Conservation (phyloP, 345 rosid species). For the Hibiscus tridactylites region DNA sequence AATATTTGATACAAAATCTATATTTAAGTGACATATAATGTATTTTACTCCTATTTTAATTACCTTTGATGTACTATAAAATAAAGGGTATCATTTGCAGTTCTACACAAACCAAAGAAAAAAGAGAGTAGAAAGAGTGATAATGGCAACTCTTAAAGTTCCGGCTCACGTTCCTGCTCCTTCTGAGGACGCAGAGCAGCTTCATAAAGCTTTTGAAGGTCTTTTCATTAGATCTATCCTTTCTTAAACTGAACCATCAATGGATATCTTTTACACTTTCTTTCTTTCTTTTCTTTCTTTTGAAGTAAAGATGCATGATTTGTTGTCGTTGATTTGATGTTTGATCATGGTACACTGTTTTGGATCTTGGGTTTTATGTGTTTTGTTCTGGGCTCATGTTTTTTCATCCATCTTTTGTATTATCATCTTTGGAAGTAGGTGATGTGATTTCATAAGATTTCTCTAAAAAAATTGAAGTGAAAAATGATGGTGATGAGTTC, state of each 20-base stretch:
- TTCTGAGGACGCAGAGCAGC: constrained; percentile 83
- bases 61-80: not conserved
- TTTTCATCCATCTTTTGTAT: not conserved
- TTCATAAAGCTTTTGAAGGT: constrained; percentile 79
- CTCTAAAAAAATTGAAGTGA: too few relatives aligned
- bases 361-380: not conserved
- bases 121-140: not conserved
- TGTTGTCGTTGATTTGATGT: not conserved
- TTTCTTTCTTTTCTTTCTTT: not conserved
- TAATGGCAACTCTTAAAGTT: constrained; percentile 68
- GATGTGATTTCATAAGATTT: not conserved
- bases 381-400: not conserved
- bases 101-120: constrained; percentile 9
- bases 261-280: not conserved
- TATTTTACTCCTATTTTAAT: not conserved
- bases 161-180: constrained; percentile 62
- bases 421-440: constrained; percentile 4
- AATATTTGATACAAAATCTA: too few relatives aligned
- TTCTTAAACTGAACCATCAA: not conserved
- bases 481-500: too few relatives aligned
- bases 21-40: too few relatives aligned
- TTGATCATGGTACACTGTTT: not conserved
- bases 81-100: not conserved
- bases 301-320: too few relatives aligned
- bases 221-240: not conserved